These are phyloP conservation scores for Aspergillus nidulans DNA, from an alignment of 495 filamentous ascomycete genomes.

Conservation along the genomic window DNA sequence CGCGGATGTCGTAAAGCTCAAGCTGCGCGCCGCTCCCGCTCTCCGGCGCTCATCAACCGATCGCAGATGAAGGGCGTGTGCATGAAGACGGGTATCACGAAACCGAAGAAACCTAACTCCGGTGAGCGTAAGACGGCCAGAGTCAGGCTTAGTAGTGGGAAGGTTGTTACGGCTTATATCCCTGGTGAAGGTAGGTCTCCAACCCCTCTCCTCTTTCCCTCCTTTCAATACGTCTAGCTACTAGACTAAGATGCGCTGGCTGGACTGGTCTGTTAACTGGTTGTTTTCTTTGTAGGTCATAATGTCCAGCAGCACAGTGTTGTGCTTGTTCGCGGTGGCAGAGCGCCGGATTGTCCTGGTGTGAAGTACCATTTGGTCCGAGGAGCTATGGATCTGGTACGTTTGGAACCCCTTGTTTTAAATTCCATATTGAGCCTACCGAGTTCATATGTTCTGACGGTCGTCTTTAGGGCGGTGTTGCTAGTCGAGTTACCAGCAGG, in stretches of 20 bases:
- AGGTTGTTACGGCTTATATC: slow-evolving; percentile 85
- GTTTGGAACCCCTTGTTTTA: slow-evolving; percentile 28
- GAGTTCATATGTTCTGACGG: slow-evolving; percentile 22
- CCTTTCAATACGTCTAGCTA: neutral
- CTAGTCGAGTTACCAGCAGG: slow-evolving; percentile 71
- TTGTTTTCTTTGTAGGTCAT: slow-evolving; percentile 55
- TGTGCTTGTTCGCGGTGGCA: slow-evolving; percentile 84
- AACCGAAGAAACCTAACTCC: slow-evolving; percentile 98
- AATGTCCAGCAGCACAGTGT: slow-evolving; percentile 99
- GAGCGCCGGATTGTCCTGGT: slow-evolving; percentile 95
- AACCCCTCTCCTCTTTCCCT: neutral
- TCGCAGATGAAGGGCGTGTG: slow-evolving; percentile 94
- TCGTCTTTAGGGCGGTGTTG: slow-evolving; percentile 77
- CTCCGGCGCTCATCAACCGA: slow-evolving; percentile 72
- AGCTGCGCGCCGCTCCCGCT: slow-evolving; percentile 73
- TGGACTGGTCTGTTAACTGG: slow-evolving; percentile 9
- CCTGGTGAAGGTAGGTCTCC: slow-evolving; percentile 76
- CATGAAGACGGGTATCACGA: slow-evolving; percentile 82
- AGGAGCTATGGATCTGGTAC: slow-evolving; percentile 90
- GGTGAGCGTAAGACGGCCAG: slow-evolving; percentile 89
- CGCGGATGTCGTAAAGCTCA: slow-evolving; percentile 73
- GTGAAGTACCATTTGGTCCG: slow-evolving; percentile 92
- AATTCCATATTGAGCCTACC: too few species aligned
- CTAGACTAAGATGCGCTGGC: neutral
- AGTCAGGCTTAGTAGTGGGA: slow-evolving; percentile 81